phyloP scores from a whole-genome alignment of 441 rosid genomes.

The Flueggea neowawraea region DNA sequence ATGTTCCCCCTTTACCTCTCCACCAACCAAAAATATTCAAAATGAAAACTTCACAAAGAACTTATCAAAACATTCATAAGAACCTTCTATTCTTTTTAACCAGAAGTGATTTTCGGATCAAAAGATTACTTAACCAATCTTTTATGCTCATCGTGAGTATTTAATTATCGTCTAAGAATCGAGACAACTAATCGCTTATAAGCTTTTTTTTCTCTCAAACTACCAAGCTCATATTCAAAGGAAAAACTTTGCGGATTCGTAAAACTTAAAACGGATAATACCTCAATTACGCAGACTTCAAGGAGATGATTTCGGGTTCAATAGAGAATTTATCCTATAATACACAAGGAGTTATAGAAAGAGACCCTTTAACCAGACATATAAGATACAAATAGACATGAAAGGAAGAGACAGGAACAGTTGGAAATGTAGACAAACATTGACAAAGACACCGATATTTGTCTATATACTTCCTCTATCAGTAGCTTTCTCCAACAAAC shows the following conservation, averaged over 20 bases:
- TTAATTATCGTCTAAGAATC: too few relatives aligned
- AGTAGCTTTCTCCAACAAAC: constrained; percentile 3
- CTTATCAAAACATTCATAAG: constrained; percentile 12
- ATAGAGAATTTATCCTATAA: too few relatives aligned
- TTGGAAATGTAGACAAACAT: constrained; percentile 24
- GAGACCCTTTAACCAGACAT: constrained; percentile 34
- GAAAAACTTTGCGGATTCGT: too few relatives aligned
- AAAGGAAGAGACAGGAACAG: constrained; percentile 23
- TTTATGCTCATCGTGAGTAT: too few relatives aligned
- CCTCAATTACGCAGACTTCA: too few relatives aligned
- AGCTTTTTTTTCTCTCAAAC: too few relatives aligned
- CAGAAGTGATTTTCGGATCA: too few relatives aligned
- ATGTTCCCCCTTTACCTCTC: not conserved
- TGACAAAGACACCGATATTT: constrained; percentile 16
- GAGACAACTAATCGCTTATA: too few relatives aligned
- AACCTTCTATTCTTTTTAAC: constrained; percentile 3
- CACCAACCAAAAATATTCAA: not conserved
- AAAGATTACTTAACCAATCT: too few relatives aligned
- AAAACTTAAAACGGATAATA: too few relatives aligned
- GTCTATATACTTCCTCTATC: constrained; percentile 2
- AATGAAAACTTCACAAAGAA: not conserved
- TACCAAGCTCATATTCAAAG: too few relatives aligned
- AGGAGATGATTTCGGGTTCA: too few relatives aligned
- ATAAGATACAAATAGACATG: constrained; percentile 24
- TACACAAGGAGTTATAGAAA: constrained; percentile 9